phyloP scores from a whole-genome alignment of 139 green algal species.

The Choricystis sp. region DNA sequence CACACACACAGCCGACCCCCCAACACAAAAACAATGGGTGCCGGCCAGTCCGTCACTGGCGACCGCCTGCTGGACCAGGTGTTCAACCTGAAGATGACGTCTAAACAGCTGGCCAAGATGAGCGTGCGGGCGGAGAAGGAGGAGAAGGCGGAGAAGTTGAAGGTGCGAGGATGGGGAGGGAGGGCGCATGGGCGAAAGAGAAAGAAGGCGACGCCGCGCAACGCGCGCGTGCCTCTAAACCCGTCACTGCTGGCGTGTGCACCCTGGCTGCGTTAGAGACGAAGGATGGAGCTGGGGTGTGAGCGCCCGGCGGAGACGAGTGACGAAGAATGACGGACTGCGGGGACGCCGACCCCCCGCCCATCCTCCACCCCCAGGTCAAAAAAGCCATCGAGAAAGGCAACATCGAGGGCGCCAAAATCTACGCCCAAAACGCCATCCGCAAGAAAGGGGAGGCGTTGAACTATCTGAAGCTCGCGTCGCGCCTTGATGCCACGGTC shows the following conservation, averaged over 20 bases:
- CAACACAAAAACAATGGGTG: slow-evolving; percentile 6
- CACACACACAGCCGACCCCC: slow-evolving; percentile 12
- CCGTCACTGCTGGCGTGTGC: too few relatives aligned
- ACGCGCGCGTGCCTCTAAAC: too few relatives aligned
- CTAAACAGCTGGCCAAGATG: slow-evolving; percentile 73
- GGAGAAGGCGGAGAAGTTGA: slow-evolving; percentile 80
- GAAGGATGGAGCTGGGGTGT: too few relatives aligned
- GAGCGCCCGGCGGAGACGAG: too few relatives aligned
- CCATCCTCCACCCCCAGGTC: slow-evolving; percentile 29
- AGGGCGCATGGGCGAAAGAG: neutral
- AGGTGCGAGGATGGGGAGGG: slow-evolving; percentile 19
- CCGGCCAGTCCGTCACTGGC: too few relatives aligned
- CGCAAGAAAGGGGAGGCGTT: slow-evolving; percentile 79
- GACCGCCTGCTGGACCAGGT: slow-evolving; percentile 76
- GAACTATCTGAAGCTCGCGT: slow-evolving; percentile 87
- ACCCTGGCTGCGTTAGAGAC: too few relatives aligned
- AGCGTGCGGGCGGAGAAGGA: slow-evolving; percentile 82
- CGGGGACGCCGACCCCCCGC: too few relatives aligned
- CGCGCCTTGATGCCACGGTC: slow-evolving; percentile 81
- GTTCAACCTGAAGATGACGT: slow-evolving; percentile 91
- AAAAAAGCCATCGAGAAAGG: slow-evolving; percentile 98
- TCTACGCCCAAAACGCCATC: slow-evolving; percentile 88
- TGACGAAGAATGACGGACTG: too few relatives aligned
- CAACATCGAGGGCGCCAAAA: slow-evolving; percentile 77
- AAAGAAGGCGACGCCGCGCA: too few relatives aligned